Evolutionary conservation across 129 eudicot species (phyloP), one percentile per base, ranked within the genome.

Genomic region (Saposhnikovia divaricata): DNA sequence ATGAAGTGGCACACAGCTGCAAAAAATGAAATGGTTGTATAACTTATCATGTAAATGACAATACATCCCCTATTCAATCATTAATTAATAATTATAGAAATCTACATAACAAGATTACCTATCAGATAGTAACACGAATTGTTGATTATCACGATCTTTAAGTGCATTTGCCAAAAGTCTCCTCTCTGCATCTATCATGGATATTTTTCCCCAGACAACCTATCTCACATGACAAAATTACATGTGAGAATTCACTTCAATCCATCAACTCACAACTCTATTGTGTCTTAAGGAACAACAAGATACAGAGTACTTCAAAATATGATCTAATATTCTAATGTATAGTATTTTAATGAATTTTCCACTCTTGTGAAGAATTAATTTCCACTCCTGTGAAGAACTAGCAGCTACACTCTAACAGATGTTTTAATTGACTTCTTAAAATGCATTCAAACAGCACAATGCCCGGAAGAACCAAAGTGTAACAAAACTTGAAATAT

Each of bases 131-230:
- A 89, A 87, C 65, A 85, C 93, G 80, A 89, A 89, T 37, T 89
- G 93, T 75, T 85, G 91, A 82, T 89, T 89, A 59, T 89, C 89
- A 43, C 84, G 82, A 85, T 89, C 93, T 80, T 85, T 81, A 73
- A 89, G 86, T 78, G 93, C 93, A 85, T 85, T 82, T 73, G 87
- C 89, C 78, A 89, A 82, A 43, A 89, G 82, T 77, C 93, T 86
- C 84, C 85, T 87, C 77, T 89, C 93, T 47, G 93, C 93, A 83
- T 89, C 89, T 73, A 89, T 84, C 93, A 89, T 89, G 40, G 93
- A 89, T 74, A 87, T 88, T 81, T 85, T 86, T 25, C 93, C 93
- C 93, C 93, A 89, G 47, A 78, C 93, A 80, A 89, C 93, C 93
- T 89, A 80, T 48, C 34, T 37, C 57, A 79, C 43, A 18, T 21